Conservation (phyloP, 306 rosid species). For the Spatholobus suberectus region DNA sequence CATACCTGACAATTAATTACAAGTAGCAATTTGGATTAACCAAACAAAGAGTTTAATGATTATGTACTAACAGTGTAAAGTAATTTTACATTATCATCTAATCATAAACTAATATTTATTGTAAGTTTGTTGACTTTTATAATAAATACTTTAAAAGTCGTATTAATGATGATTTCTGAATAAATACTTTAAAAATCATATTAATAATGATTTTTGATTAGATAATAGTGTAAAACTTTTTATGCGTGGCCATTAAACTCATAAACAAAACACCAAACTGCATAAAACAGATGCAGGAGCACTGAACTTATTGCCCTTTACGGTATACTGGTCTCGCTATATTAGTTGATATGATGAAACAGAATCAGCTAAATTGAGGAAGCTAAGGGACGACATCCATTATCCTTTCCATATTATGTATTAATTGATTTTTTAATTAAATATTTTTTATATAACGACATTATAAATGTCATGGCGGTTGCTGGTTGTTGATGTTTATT, state of each 20-base stretch:
- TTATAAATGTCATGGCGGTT: neutral
- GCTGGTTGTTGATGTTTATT: neutral
- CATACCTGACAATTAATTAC: neutral
- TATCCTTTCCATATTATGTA: neutral
- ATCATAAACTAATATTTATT: too few species aligned
- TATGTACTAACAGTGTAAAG: too few species aligned
- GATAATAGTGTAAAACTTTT: too few species aligned
- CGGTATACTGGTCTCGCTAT: neutral
- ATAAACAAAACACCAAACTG: neutral
- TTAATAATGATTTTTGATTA: too few species aligned
- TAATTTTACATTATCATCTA: too few species aligned
- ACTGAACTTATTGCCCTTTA: neutral
- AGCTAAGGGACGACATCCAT: neutral
- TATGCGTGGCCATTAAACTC: too few species aligned
- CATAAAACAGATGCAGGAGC: neutral
- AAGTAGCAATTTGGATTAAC: neutral
- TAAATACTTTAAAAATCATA: too few species aligned
- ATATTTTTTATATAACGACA: neutral
- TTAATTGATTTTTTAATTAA: neutral
- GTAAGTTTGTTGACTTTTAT: too few species aligned
- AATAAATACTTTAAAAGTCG: too few species aligned
- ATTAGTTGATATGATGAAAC: neutral
- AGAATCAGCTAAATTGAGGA: conserved; percentile 13
- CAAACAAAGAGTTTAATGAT: too few species aligned
- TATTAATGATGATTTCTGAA: too few species aligned